Evolutionary conservation across 805 yeast species (phyloP).

Genomic region (Metschnikowia lunata): DNA sequence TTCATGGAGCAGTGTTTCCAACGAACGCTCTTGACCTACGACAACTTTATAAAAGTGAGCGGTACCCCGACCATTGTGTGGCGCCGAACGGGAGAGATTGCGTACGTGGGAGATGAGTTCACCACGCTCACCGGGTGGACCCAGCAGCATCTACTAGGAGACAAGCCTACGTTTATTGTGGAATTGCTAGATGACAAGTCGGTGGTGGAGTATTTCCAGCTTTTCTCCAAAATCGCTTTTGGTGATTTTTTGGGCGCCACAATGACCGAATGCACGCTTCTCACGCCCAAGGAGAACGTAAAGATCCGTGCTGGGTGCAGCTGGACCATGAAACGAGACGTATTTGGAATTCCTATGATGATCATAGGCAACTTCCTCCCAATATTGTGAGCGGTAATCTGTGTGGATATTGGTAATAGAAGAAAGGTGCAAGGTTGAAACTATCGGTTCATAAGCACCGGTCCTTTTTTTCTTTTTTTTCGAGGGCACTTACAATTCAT

Average conservation of each 20-base stretch:
- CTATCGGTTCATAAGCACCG: too few species aligned
- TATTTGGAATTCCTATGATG: conserved; percentile 97
- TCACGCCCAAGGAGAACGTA: conserved; percentile 51
- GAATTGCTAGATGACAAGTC: conserved; percentile 85
- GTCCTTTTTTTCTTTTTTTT: too few species aligned
- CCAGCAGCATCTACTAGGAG: conserved; percentile 56
- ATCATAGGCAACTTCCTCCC: conserved; percentile 91
- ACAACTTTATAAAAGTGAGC: conserved; percentile 72
- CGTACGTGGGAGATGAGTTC: conserved; percentile 93
- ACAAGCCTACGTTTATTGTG: conserved; percentile 65
- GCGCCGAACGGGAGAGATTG: conserved; percentile 94
- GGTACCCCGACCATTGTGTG: conserved; percentile 96
- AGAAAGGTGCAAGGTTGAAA: too few species aligned
- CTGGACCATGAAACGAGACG: conserved; percentile 93
- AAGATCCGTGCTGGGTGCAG: conserved; percentile 74
- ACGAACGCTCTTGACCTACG: conserved; percentile 83
- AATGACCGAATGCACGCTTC: conserved; percentile 80
- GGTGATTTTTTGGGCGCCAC: conserved; percentile 84
- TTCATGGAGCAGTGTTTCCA: conserved; percentile 97
- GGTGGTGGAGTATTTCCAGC: conserved; percentile 81
- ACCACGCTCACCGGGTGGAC: conserved; percentile 90
- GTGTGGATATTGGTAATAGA: too few species aligned
- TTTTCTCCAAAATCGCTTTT: conserved; percentile 80
- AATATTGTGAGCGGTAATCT: conserved; percentile 40
- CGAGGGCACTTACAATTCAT: too few species aligned